Base-by-base conservation (phyloP, 2,329 filamentous ascomycete genomes). In the Talaromyces sp. region DNA sequence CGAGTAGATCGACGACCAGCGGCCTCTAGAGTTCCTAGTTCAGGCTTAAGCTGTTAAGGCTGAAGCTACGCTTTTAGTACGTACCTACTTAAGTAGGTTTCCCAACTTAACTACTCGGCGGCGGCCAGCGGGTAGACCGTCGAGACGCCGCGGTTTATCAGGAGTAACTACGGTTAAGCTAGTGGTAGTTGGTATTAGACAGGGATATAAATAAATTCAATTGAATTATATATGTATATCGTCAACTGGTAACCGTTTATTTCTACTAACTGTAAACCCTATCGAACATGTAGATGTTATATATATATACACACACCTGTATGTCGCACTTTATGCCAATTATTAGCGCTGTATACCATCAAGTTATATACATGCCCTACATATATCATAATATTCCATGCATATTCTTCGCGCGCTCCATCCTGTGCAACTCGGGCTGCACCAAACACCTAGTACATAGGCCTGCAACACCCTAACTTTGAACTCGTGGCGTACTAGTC, bases 351-450 rank as follows among this genome's bases (percentile, higher is more conserved):
- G 27, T 29, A 29, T 8, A 29, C 31, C 12, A n/a, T n/a, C n/a
- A n/a, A n/a, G n/a, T n/a, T n/a, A n/a, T n/a, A n/a, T n/a, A n/a
- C n/a, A n/a, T n/a, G n/a, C n/a, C n/a, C n/a, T n/a, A n/a, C n/a
- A n/a, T n/a, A n/a, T n/a, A n/a, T n/a, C n/a, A n/a, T n/a, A n/a
- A n/a, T n/a, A n/a, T 74, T 73, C 72, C 67, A 73, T 74, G 71
- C 72, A 73, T 71, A 56, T 74, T 74, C 71, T 73, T 67, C 70
- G 70, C 64, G 66, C 63, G 67, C 67, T 73, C 69, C 67, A 66
- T 38, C 6, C 32, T 38, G 35, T 38, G 35, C 35, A 38, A 38
- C 35, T 38, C 35, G 35, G 35, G 17, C 17, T 38, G 35, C 35
- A 32, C 31, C 31, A 12, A 32, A 11, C 27, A 29, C 27, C 27